Percentiles rank a stretch among this genome's conserved stretches.
These are phyloP conservation scores for Plasmodium gallinaceum DNA, from an alignment of 169 alveolate genomes.

Conservation along the genomic window DNA sequence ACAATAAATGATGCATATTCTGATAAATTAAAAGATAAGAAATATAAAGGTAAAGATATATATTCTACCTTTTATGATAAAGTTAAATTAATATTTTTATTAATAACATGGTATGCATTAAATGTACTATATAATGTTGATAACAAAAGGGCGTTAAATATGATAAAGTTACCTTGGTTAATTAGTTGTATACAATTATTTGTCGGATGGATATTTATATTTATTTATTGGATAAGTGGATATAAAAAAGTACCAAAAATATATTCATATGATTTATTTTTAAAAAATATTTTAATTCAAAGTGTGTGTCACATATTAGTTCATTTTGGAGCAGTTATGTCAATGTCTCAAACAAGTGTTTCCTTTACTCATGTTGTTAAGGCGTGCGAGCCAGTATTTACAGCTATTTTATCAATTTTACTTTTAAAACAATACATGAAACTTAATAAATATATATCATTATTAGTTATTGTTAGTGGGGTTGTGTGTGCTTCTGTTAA, in stretches of 20 bases:
- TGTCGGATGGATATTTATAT: conserved; percentile 82
- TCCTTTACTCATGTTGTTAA: conserved; percentile 90
- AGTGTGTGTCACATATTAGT: conserved; percentile 87
- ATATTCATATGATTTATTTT: conserved; percentile 74
- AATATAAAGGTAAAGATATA: neutral
- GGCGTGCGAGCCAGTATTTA: conserved; percentile 89
- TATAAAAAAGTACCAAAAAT: conserved; percentile 72
- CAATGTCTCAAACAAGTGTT: conserved; percentile 89
- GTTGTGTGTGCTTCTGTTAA: conserved; percentile 85
- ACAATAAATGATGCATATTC: conserved; percentile 62
- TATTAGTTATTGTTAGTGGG: conserved; percentile 86
- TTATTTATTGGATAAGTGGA: conserved; percentile 77
- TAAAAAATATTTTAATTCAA: conserved; percentile 82
- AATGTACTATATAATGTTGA: conserved; percentile 86
- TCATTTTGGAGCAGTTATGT: conserved; percentile 88
- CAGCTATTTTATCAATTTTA: conserved; percentile 85
- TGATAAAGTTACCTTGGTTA: conserved; percentile 86
- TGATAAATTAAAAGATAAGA: conserved; percentile 20
- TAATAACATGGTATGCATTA: conserved; percentile 85
- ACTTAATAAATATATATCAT: conserved; percentile 81
- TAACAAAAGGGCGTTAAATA: conserved; percentile 83
- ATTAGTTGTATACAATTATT: conserved; percentile 84
- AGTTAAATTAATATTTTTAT: conserved; percentile 21
- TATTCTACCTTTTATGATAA: conserved; percentile 8
- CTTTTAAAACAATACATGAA: conserved; percentile 79